Base-by-base conservation (phyloP, 345 rosid genomes). In the Turritis glabra region DNA sequence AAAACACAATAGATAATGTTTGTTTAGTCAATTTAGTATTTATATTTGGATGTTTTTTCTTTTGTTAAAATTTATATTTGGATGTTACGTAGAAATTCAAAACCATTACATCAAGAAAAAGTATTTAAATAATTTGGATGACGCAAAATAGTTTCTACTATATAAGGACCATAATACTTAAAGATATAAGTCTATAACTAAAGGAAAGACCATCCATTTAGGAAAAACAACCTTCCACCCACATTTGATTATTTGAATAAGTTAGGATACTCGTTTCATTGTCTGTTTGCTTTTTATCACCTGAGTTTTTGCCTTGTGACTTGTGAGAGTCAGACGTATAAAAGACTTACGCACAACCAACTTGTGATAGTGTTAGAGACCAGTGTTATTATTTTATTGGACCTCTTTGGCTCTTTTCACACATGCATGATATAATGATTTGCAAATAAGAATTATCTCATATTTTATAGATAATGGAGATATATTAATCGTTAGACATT, bases 321-420 rank as follows among this genome's bases (percentile, higher is more conserved):
- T 17, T 32, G 26, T 32, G 41, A 57, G 43, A 32, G 62, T 57
- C 62, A 30, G 41, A 30, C 8, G 41, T 17, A 57, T 30, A 11
- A 18, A n/a, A 17, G 40, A 32, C 32, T 32, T 55, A 26, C 2
- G 35, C 58, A 26, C 10, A 53, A 27, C 19, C 33, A 26, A 25
- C 18, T 52, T 25, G 30, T 51, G 56, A 51, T 52, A 52, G 32
- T 52, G 19, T 15, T 8, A n/a, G 61, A 17, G 61, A 30, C 22
- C 22, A 4, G 15, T 33, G 64, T 58, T 57, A 18, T 32, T 57
- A 19, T 32, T 57, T 57, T 33, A 58, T 58, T 58, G 64, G 64
- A 58, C 26, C 41, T 32, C 25, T 0, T 4, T 56, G 23, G 15
- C 61, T 56, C 61, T 35, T 56, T 46, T 19, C 15, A 30, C 61